These are phyloP conservation scores for Suillus spraguei DNA, from an alignment of 768 basidiomycete species.

Conservation along the genomic window DNA sequence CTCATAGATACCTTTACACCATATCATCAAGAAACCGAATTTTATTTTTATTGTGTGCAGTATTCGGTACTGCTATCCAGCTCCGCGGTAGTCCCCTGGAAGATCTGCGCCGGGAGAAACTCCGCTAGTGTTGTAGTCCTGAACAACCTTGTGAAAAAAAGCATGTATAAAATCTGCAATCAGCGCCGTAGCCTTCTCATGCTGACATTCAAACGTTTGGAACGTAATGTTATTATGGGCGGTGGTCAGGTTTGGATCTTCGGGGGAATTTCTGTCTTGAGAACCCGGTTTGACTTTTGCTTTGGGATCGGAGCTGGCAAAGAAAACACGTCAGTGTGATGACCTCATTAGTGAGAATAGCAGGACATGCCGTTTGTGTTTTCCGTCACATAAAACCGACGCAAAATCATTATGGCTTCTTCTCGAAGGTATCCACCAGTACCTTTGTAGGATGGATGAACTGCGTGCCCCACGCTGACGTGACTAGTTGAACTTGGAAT, in stretches of 20 bases:
- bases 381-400: slow-evolving; percentile 91
- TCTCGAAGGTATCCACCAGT: slow-evolving; percentile 77
- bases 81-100: background rate
- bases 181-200: background rate
- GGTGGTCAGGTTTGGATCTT: slow-evolving; percentile 9
- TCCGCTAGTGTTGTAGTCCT: background rate
- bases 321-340: slow-evolving; percentile 14
- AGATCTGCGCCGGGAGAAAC: background rate
- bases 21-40: background rate
- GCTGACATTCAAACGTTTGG: slow-evolving; percentile 2
- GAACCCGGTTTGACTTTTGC: slow-evolving; percentile 79
- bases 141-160: slow-evolving; percentile 3
- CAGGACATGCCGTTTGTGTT: slow-evolving; percentile 79
- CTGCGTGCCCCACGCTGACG: slow-evolving; percentile 67
- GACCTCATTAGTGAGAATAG: slow-evolving; percentile 10
- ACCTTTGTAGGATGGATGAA: slow-evolving; percentile 74
- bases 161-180: background rate
- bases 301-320: slow-evolving; percentile 83
- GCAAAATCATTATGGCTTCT: slow-evolving; percentile 84
- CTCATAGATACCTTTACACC: background rate
- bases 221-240: slow-evolving; percentile 1
- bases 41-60: background rate
- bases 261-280: slow-evolving; percentile 76
- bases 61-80: background rate
- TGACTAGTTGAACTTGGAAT: slow-evolving; percentile 6